Conservation (phyloP, 2,329 filamentous ascomycete genomes). For the Fusarium citri region DNA sequence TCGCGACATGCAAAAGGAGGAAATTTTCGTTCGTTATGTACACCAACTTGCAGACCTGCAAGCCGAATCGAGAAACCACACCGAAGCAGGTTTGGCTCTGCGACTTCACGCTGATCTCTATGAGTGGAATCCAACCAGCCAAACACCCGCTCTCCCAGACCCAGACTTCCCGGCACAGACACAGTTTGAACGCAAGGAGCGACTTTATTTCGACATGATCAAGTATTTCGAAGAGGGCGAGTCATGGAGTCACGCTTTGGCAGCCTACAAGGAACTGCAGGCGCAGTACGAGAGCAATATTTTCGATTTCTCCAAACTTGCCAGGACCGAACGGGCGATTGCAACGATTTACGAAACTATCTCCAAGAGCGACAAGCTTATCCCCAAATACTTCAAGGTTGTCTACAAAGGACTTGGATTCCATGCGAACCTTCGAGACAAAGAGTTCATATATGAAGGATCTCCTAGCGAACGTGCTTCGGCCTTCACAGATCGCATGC, state of each 20-base stretch:
- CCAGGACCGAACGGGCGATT: conserved; percentile 88
- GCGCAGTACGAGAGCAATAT: conserved; percentile 89
- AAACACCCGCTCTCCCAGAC: conserved; percentile 74
- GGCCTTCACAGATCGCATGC: conserved; percentile 90
- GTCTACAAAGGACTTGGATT: conserved; percentile 91
- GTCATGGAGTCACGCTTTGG: conserved; percentile 89
- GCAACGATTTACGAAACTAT: conserved; percentile 92
- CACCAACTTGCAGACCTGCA: conserved; percentile 89
- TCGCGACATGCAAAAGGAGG: conserved; percentile 95
- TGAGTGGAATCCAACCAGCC: conserved; percentile 82
- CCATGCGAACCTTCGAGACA: conserved; percentile 82
- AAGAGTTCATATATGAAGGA: conserved; percentile 92
- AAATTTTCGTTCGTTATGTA: conserved; percentile 96
- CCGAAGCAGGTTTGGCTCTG: conserved; percentile 89
- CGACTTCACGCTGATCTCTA: conserved; percentile 93
- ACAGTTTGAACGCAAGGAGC: conserved; percentile 92
- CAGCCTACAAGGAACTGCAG: conserved; percentile 90
- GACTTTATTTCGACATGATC: conserved; percentile 93
- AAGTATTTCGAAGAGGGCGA: conserved; percentile 94
- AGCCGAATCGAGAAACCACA: conserved; percentile 78
- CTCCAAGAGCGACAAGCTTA: conserved; percentile 80
- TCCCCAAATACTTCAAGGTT: conserved; percentile 91
- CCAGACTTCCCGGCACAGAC: conserved; percentile 85
- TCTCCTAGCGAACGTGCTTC: conserved; percentile 79
- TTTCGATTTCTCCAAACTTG: conserved; percentile 93